Base-by-base conservation (phyloP, 345 rosid species). In the Odontarrhena argentea region DNA sequence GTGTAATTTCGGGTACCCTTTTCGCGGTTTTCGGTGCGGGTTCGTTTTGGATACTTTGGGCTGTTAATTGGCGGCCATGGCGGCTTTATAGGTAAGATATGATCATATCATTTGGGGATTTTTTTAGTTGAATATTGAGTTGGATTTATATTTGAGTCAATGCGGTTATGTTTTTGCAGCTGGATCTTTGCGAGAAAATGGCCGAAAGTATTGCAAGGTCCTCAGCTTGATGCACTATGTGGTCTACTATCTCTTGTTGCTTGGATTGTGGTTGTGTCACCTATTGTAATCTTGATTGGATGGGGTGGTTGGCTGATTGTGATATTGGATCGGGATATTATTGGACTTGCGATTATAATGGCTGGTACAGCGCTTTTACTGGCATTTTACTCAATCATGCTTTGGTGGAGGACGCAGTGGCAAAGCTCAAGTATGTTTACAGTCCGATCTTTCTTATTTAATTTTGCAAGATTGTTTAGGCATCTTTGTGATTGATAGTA, bases 321-420 rank as follows among this genome's bases (percentile, higher is more conserved):
- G 46, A 81, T 86, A 69, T 76, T 91, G 74, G 89, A 81, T 34
- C 91, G 93, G 63, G 86, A 87, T 77, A 87, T 95, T 63, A 77
- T 95, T 81, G 99, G 99, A 44, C 85, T 94, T 75, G 97, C 96
- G 35, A 84, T 91, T 51, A 88, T 89, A 78, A 89, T 95, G 97
- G 97, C 96, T 56, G 99, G 97, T 58, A 86, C 87, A 68, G 99
- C 97, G 62, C 97, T 95, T 75, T 68, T 91, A 15, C 70, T 95
- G 83, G 96, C 99, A 38, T 95, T 91, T 81, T 91, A 95, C 76
- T 87, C 99, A 70, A 89, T 95, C 83, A 89, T 95, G 96, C 93
- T 91, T 59, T 91, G 99, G 99, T 95, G 94, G 97, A 89, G 96
- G 83, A 91, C 96, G 7, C 89, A 81, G 67, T 91, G 99, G 99